A percentile compares a stretch with the other conserved stretches of the same genome.
Conservation (phyloP, 2,329 filamentous ascomycete genomes). For the Fusarium proliferatum region DNA sequence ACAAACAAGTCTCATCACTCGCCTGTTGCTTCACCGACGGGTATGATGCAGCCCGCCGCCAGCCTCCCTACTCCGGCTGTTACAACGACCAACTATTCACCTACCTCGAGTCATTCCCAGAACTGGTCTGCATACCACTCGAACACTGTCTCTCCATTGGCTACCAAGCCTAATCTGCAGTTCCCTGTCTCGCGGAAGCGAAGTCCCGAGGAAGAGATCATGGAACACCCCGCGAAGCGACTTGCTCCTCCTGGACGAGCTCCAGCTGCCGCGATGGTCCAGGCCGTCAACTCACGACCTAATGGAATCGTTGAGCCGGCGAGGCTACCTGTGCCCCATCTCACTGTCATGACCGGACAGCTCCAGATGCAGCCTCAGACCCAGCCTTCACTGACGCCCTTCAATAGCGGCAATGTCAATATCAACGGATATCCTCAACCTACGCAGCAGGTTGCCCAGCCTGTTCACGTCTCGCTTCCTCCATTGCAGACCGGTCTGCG, state of each 20-base stretch:
- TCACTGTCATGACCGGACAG: constrained; percentile 70
- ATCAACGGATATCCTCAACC: constrained; percentile 53
- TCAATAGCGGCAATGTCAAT: constrained; percentile 47
- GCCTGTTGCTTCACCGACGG: constrained; percentile 63
- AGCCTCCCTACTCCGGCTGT: constrained; percentile 50
- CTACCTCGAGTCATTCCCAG: constrained; percentile 52
- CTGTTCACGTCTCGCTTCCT: constrained; percentile 65
- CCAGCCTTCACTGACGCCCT: constrained; percentile 41
- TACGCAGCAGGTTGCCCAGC: constrained; percentile 45
- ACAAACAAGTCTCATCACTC: constrained; percentile 55
- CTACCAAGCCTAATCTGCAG: constrained; percentile 58
- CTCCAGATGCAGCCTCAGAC: constrained; percentile 23
- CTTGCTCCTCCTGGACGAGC: constrained; percentile 45
- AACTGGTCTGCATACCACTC: constrained; percentile 55
- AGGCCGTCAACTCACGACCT: constrained; percentile 34
- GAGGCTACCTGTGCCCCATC: constrained; percentile 76
- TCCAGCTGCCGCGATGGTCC: constrained; percentile 28
- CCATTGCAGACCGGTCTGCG: constrained; percentile 70
- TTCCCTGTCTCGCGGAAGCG: constrained; percentile 60
- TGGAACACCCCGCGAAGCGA: constrained; percentile 68
- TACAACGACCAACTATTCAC: constrained; percentile 53
- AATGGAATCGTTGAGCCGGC: constrained; percentile 39
- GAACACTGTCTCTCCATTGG: constrained; percentile 60
- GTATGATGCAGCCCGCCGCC: constrained; percentile 44
- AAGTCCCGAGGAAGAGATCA: constrained; percentile 60